Evolutionary conservation across 768 basidiomycete genomes (phyloP), one percentile per base, ranked within the genome.

Genomic region (Mycena kentingensis): DNA sequence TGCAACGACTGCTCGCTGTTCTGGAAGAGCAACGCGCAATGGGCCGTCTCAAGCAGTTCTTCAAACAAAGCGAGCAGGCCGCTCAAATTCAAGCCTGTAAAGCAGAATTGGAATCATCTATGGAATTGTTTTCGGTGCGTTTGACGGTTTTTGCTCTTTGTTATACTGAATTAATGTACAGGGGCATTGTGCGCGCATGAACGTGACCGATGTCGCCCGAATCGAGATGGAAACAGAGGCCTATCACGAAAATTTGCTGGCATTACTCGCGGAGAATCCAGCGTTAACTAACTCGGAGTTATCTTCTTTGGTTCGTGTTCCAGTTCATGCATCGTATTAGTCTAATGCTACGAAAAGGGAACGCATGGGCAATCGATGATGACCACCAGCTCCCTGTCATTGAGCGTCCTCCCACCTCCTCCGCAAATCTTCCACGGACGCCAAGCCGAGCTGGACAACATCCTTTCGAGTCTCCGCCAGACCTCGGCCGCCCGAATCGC

Each of bases 401-500:
- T 52, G 12, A 29, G 26, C 15, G 25, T 52, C 24, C 36, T 52
- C 6, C 51, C 51, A 2, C 19, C 51, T 6, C 21, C 26, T 22
- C 51, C 51, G 2, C 36, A 46, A 7, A 52, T 52, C 13, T 52
- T 52, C 27, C 51, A 52, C 19, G 51, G 51, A 1, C 36, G 51
- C n/a, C 35, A 52, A 11, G 0, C 18, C 2, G 51, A 52, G 22
- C 36, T 46, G 3, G 6, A 46, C 4, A 15, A 22, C 6, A 39
- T 52, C 5, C 7, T 52, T 2, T 5, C 34, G 5, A 28, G 27
- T 22, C 44, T 52, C 18, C 25, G 4, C 3, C 27, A 31, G 26
- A 27, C 21, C 26, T 18, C 38, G 2, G 32, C 19, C 1, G 35
- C 51, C 12, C 36, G 35, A 3, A 38, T 52, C 21, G 51, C 42